Evolutionary conservation across 371 early-diverging fungal species (phyloP), one percentile per base, ranked within the genome.

Genomic region (Mortierella sp.): DNA sequence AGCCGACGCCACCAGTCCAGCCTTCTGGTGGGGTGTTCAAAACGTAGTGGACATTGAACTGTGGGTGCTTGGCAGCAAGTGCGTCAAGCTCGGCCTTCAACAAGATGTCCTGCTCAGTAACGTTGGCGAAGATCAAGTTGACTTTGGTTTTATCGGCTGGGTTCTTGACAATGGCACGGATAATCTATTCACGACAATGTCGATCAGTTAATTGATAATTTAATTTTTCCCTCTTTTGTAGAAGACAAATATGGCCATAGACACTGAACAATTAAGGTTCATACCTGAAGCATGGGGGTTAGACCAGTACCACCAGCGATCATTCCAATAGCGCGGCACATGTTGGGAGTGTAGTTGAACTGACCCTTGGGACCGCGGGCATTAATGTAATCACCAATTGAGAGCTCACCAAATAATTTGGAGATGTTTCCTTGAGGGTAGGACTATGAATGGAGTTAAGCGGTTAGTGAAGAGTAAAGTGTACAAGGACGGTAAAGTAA

Each of bases 261-360:
- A n/a, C n/a, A n/a, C n/a, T n/a, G n/a, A n/a, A n/a, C n/a, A n/a
- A n/a, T n/a, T n/a, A n/a, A n/a, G n/a, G n/a, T n/a, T n/a, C 19
- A 0, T 60, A 92, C 88, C 83, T 96, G 97, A 65, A 92, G 88
- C 98, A 97, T 97, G 47, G 98, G 98, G 0, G 98, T 97, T 75
- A 98, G 95, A 60, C 98, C 97, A 62, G 96, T 93, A 69, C 95
- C 95, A 55, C 97, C 97, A 54, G 96, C 95, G 73, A 99, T 92
- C 98, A 99, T 98, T 57, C 96, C 96, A 35, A 99, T 84, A 12
- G 86, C 86, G 35, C 89, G 85, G 56, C 89, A 88, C 89, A 95
- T 89, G 83, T 96, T 96, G 53, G 94, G 90, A n/a, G 83, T 85
- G 87, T 97, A 97, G 66, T 80, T 88, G 86, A 97, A 97, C 43